phyloP scores from a whole-genome alignment of 345 rosid genomes.

The Lenwebbia sp. region DNA sequence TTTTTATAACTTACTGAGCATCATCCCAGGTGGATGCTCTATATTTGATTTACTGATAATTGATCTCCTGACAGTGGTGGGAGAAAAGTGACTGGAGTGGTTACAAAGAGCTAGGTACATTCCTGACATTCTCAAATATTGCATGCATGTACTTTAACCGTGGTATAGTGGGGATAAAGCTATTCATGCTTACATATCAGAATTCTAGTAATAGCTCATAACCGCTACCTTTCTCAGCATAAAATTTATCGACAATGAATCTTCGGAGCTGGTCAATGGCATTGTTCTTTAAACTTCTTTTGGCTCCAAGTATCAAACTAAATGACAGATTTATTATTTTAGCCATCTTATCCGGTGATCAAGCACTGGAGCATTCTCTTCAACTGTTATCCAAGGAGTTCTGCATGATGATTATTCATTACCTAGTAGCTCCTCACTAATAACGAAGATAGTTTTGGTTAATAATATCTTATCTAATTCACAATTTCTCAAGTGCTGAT shows the following conservation, averaged over 20 bases:
- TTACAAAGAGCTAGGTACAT: constrained; percentile 92
- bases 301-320: neutral
- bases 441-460: neutral
- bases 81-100: constrained; percentile 99
- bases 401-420: neutral
- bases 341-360: neutral
- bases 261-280: neutral
- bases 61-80: constrained; percentile 90
- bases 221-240: neutral
- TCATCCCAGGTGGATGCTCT: constrained; percentile 31
- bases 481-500: neutral
- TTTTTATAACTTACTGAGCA: constrained; percentile 12
- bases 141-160: neutral
- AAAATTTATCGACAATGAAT: neutral
- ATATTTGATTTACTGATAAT: neutral
- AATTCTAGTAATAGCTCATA: neutral
- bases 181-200: neutral
- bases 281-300: neutral
- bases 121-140: neutral
- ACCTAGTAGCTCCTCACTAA: neutral
- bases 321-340: neutral
- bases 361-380: neutral
- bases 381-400: neutral
- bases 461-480: neutral
- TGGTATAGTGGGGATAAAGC: neutral